These are phyloP conservation scores for Mycocalia duriaeana DNA, from an alignment of 1,284 basidiomycete genomes.

Conservation along the genomic window DNA sequence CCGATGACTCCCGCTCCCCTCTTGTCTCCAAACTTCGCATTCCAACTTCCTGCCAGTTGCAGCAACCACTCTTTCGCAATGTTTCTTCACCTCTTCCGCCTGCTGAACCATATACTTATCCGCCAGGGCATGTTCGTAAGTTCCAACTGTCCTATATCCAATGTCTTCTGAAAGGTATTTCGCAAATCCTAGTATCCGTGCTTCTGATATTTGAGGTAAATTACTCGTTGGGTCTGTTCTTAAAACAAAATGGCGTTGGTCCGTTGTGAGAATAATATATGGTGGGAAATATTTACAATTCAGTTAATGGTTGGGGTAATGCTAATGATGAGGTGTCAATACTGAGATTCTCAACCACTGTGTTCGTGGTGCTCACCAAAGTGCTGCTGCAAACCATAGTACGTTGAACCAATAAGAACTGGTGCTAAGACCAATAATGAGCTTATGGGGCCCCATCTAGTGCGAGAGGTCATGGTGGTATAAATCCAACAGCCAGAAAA, in stretches of 20 bases:
- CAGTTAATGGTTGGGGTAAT: slow-evolving; percentile 36
- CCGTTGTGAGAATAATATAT: neutral
- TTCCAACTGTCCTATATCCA: slow-evolving; percentile 91
- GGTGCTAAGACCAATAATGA: slow-evolving; percentile 43
- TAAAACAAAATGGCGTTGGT: slow-evolving; percentile 1
- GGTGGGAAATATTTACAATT: slow-evolving; percentile 24
- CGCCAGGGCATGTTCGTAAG: slow-evolving; percentile 80
- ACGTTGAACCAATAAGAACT: slow-evolving; percentile 38
- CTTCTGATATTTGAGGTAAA: slow-evolving; percentile 67
- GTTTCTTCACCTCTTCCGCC: slow-evolving; percentile 52
- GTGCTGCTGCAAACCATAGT: slow-evolving; percentile 39
- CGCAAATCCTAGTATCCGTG: slow-evolving; percentile 56
- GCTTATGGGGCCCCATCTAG: slow-evolving; percentile 39
- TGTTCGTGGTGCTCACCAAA: slow-evolving; percentile 36
- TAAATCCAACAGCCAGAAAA: no score
- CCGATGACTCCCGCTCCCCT: slow-evolving; percentile 82
- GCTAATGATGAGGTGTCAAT: no score
- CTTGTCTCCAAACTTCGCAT: slow-evolving; percentile 86
- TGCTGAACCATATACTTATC: slow-evolving; percentile 80
- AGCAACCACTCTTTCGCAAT: slow-evolving; percentile 55
- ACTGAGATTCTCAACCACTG: no score
- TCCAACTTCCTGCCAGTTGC: slow-evolving; percentile 57
- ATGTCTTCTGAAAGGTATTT: slow-evolving; percentile 76
- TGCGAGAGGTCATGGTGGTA: slow-evolving; percentile 19
- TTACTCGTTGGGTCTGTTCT: slow-evolving; percentile 51